phyloP scores from a whole-genome alignment of 1,284 basidiomycete species.

The Puccinia polysora region DNA sequence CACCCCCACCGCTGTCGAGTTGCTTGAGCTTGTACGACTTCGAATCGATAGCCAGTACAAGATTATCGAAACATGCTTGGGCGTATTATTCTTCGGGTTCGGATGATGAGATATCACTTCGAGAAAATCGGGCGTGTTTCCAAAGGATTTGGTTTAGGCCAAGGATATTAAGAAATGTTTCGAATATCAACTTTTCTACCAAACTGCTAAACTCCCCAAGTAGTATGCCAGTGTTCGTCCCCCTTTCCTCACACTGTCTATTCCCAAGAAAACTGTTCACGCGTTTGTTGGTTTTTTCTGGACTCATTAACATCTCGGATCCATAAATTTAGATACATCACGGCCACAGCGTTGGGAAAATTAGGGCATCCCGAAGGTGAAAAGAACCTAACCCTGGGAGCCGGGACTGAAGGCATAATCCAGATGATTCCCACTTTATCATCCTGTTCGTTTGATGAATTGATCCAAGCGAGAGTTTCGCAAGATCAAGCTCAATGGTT shows the following conservation, averaged over 20 bases:
- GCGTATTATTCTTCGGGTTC: slow-evolving; percentile 77
- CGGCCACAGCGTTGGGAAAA: slow-evolving; percentile 77
- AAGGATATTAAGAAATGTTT: slow-evolving; percentile 75
- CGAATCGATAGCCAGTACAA: slow-evolving; percentile 70
- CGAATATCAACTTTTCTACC: slow-evolving; percentile 74
- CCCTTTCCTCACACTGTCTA: background rate
- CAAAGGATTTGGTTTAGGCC: slow-evolving; percentile 91
- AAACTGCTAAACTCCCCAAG: slow-evolving; percentile 62
- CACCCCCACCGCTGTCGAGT: slow-evolving; percentile 44
- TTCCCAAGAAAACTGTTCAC: background rate
- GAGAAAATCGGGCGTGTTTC: slow-evolving; percentile 83
- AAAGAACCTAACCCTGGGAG: slow-evolving; percentile 71
- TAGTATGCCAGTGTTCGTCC: slow-evolving; percentile 34
- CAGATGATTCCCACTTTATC: slow-evolving; percentile 91
- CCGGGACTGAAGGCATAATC: slow-evolving; percentile 71
- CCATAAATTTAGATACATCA: slow-evolving; percentile 62
- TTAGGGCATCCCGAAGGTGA: slow-evolving; percentile 60
- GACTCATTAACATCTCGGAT: slow-evolving; percentile 17
- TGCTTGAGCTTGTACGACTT: slow-evolving; percentile 68
- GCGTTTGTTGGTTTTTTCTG: background rate
- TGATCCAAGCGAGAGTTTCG: slow-evolving; percentile 70
- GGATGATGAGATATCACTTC: slow-evolving; percentile 66
- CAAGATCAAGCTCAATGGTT: slow-evolving; percentile 72
- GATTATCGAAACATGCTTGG: slow-evolving; percentile 76
- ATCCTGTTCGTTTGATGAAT: slow-evolving; percentile 82